Percentiles rank a stretch among this genome's conserved stretches.
phyloP scores from a whole-genome alignment of 768 basidiomycete species.

The Suillus occidentalis region DNA sequence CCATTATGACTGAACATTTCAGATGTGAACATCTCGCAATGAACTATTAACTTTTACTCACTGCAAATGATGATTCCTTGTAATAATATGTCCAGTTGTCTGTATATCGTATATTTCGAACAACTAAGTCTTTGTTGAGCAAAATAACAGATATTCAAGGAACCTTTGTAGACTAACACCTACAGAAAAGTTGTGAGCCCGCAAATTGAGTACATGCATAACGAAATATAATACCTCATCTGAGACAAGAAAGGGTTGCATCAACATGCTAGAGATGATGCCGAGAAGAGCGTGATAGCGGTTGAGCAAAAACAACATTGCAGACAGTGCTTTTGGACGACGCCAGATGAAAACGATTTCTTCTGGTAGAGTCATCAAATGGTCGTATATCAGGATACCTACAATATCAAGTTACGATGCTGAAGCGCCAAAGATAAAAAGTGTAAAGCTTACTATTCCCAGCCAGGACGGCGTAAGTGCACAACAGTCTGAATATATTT shows the following conservation, averaged over 20 bases:
- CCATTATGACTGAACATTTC: slow-evolving; percentile 40
- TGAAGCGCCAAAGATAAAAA: neutral
- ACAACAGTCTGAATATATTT: neutral
- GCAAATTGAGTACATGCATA: neutral
- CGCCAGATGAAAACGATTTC: neutral
- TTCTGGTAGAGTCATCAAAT: neutral
- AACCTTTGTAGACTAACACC: neutral
- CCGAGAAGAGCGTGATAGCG: neutral
- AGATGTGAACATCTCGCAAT: neutral
- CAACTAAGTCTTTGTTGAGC: neutral
- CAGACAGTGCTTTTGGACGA: neutral
- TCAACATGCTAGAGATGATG: neutral
- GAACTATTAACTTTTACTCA: neutral
- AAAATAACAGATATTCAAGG: neutral
- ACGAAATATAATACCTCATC: neutral
- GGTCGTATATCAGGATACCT: slow-evolving; percentile 1
- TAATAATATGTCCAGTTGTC: neutral
- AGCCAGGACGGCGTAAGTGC: neutral
- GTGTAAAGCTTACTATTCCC: neutral
- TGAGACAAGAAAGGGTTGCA: neutral
- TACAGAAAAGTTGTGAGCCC: slow-evolving; percentile 1
- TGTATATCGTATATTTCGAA: neutral
- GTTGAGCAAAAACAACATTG: neutral
- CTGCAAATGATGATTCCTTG: neutral
- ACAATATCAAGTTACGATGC: neutral